Evolutionary conservation across 225 moss, liverwort and hornwort species (phyloP), one percentile per base, ranked within the genome.

Genomic region (Takakia lepidozioides): DNA sequence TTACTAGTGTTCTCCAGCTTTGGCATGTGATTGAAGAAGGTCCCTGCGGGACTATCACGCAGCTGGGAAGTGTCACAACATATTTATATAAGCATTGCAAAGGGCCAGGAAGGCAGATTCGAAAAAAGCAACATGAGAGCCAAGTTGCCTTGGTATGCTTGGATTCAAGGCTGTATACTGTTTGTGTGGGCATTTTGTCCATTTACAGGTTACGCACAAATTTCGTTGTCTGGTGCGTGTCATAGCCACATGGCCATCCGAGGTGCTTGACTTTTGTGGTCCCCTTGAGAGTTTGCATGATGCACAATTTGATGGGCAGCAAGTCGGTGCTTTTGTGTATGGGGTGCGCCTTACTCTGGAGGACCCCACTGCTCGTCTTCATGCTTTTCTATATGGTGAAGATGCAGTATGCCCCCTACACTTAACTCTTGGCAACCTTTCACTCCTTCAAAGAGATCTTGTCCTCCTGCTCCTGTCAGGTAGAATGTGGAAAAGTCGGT

Each of bases 171-270:
- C n/a, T n/a, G n/a, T n/a, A n/a, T n/a, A n/a, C n/a, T n/a, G n/a
- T n/a, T 27, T 36, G 10, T 32, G 20, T 52, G 34, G 3, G 15
- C 19, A 36, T 54, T 43, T 9, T 55, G 11, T 29, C 14, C 29
- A 40, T 37, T 26, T 48, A 15, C 55, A 87, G 95, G 81, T 81
- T 52, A 87, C 78, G 29, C 42, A 72, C 65, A 91, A 87, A 59
- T 98, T 98, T 66, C 83, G 91, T 24, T 91, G 87, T 50, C 68
- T 98, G 54, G 91, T 98, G 50, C 78, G 85, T 67, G 81, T 98
- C 18, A 63, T 71, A 37, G 78, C 85, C 52, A 74, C 72, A 36
- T 83, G 73, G 67, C 98, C 98, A 32, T 73, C 71, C 64, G 73
- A 80, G 35, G 75, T 85, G 55, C 62, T 67, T 41, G 87, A 98